Base-by-base conservation (phyloP, 306 rosid species). In the Albizia julibrissin region DNA sequence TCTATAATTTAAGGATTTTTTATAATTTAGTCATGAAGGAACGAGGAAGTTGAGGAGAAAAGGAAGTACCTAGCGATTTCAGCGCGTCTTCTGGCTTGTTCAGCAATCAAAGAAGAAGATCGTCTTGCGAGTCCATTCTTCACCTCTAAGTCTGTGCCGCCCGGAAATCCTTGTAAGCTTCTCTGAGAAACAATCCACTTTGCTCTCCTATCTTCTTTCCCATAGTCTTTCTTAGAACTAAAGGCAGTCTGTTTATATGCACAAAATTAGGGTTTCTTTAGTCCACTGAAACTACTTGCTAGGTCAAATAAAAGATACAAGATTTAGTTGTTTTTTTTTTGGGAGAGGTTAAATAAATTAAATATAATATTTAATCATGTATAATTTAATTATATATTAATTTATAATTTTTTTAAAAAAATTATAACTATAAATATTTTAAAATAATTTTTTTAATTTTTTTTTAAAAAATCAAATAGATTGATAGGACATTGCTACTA, bases 121-220 rank as follows among this genome's bases (percentile, higher is more conserved):
- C 80, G 44, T 69, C 82, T 87, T 31, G 85, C 71, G 31, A n/a
- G 0, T 33, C 44, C 24, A 66, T 16, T 34, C 10, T 67, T 74
- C 79, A 0, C 71, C 43, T 87, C 85, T 65, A 84, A 69, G 33
- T 87, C 91, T 34, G 43, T 21, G n/a, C 86, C 22, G 24, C 86
- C 22, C 75, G 1, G 69, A n/a, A 90, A 76, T 47, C 97, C 97
- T 78, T 91, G 92, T 50, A 93, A 85, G 74, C 88, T 93, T 85
- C 89, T 91, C 89, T 91, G 98, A 66, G 93, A 93, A 69, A 89
- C 88, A 78, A 84, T 79, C 98, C 98, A 91, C 79, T 91, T 70
- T 52, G 97, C 92, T 19, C 90, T 90, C 61, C 98, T 88, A 46
- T 91, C 93, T 72, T 93, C 94, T 66, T 83, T 89, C 39, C 98